Evolutionary conservation across 441 rosid genomes (phyloP), one percentile per base, ranked within the genome.

Genomic region (Bocquillonia castaneifolia): DNA sequence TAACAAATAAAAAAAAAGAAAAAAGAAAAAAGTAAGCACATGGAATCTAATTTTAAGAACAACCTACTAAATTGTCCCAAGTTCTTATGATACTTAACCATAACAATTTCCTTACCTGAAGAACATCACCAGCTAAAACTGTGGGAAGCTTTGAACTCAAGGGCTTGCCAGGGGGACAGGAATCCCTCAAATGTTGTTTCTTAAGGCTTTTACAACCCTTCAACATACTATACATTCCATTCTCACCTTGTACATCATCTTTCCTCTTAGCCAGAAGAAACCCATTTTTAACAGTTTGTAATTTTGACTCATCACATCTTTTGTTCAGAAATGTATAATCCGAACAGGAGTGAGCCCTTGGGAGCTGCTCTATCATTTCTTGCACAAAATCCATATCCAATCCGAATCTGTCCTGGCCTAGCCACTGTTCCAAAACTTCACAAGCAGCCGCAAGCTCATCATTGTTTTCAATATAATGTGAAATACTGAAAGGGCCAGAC

Each of bases 331-430:
- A 56, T 63, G 37, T 56, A 78, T 85, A 85, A 36, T 64, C 78
- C 68, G 78, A 63, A 71, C 85, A 85, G 64, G 74, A 56, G 36
- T 58, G 69, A 45, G 76, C 77, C 32, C 66, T 82, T 18, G 86
- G 86, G 72, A 79, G 85, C 66, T 70, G 82, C 76, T 85, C 89
- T 65, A 82, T 64, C 45, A 81, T 70, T 78, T 85, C 89, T 75
- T 81, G 85, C 60, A 85, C 86, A 78, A 85, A 81, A 37, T 76
- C 84, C 36, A 72, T 51, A 63, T 85, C 89, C 59, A 82, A 71
- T 52, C 89, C 89, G 78, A 85, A 85, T 72, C 89, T 81, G 63
- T 85, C 89, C 54, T 76, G 82, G 52, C 71, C 80, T 77, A 83
- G 73, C 89, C 89, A 85, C 57, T 76, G 69, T 54, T 23, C 51